These are phyloP conservation scores for Penicillium sp. DNA, from an alignment of 2,329 filamentous ascomycete genomes.

Conservation along the genomic window DNA sequence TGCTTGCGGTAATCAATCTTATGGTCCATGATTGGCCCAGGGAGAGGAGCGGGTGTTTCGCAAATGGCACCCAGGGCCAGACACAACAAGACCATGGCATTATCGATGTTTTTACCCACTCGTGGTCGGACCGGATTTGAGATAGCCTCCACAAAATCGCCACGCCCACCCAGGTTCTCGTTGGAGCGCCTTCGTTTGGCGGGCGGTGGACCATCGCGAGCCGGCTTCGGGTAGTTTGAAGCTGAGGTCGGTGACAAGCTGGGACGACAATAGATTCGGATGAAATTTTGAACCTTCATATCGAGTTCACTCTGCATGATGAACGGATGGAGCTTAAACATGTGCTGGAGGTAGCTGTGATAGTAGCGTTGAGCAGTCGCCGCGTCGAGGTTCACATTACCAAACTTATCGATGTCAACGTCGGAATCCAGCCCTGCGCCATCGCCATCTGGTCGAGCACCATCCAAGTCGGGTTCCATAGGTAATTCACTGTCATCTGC, in stretches of 20 bases:
- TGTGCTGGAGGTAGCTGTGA: conserved; percentile 55
- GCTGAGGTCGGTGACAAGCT: conserved; percentile 11
- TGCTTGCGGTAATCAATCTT: conserved; percentile 28
- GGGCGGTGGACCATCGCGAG: conserved; percentile 28
- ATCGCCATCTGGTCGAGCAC: conserved; percentile 9
- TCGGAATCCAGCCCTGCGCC: conserved; percentile 31
- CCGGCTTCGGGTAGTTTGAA: conserved; percentile 1
- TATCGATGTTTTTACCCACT: conserved; percentile 64
- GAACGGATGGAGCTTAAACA: conserved; percentile 63
- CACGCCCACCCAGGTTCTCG: conserved; percentile 26
- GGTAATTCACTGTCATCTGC: conserved; percentile 47
- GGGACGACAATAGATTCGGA: conserved; percentile 45
- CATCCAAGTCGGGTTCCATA: conserved; percentile 18
- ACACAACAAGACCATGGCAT: conserved; percentile 76
- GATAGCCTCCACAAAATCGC: conserved; percentile 20
- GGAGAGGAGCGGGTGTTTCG: conserved; percentile 48
- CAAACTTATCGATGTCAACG: conserved; percentile 50
- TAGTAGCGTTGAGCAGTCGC: conserved; percentile 51
- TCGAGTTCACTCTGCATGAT: conserved; percentile 54
- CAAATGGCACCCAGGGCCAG: conserved; percentile 86
- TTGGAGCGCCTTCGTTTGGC: conserved; percentile 41
- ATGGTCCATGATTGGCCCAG: conserved; percentile 51
- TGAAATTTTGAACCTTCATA: conserved; percentile 52
- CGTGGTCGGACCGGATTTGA: conserved; percentile 13
- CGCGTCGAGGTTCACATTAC: conserved; percentile 53